Percentiles rank a stretch among this genome's conserved stretches.
phyloP scores from a whole-genome alignment of 2,329 filamentous ascomycete species.

The Fusarium gaditjirri region DNA sequence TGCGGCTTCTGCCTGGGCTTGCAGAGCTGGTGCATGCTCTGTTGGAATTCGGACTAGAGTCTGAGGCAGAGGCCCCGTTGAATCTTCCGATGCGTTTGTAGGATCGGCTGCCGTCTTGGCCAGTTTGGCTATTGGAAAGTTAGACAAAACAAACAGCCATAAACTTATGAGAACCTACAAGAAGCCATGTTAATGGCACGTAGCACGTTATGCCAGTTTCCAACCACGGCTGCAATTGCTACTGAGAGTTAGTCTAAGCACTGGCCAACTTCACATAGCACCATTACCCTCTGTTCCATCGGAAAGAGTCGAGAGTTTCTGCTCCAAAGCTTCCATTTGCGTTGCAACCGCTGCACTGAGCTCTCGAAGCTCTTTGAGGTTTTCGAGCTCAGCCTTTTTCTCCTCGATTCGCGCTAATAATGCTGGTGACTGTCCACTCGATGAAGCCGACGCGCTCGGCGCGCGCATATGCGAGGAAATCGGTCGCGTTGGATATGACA shows the following conservation, averaged over 20 bases:
- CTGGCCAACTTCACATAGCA: neutral
- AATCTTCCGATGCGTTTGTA: slow-evolving; percentile 52
- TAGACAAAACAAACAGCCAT: neutral
- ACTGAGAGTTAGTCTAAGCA: slow-evolving; percentile 38
- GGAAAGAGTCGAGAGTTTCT: slow-evolving; percentile 80
- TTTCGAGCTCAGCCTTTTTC: slow-evolving; percentile 86
- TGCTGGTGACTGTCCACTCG: slow-evolving; percentile 72
- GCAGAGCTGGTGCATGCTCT: slow-evolving; percentile 75
- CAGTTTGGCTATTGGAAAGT: slow-evolving; percentile 68
- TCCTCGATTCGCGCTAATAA: slow-evolving; percentile 82
- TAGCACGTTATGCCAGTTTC: slow-evolving; percentile 89
- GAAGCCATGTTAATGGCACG: slow-evolving; percentile 89
- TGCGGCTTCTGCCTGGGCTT: slow-evolving; percentile 67
- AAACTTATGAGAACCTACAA: slow-evolving; percentile 61
- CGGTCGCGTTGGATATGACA: slow-evolving; percentile 67
- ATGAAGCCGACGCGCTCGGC: slow-evolving; percentile 61
- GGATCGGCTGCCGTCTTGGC: slow-evolving; percentile 65
- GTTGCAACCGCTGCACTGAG: slow-evolving; percentile 80
- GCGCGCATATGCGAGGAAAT: slow-evolving; percentile 76
- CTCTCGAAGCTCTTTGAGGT: slow-evolving; percentile 79
- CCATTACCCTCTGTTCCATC: slow-evolving; percentile 82
- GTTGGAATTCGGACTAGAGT: slow-evolving; percentile 87
- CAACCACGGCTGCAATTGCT: slow-evolving; percentile 86
- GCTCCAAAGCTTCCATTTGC: slow-evolving; percentile 85
- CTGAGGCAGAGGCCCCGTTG: slow-evolving; percentile 72